Percentiles rank a stretch among this genome's conserved stretches.
Evolutionary conservation across 345 rosid genomes (phyloP).

Genomic region (Angophora floribunda): DNA sequence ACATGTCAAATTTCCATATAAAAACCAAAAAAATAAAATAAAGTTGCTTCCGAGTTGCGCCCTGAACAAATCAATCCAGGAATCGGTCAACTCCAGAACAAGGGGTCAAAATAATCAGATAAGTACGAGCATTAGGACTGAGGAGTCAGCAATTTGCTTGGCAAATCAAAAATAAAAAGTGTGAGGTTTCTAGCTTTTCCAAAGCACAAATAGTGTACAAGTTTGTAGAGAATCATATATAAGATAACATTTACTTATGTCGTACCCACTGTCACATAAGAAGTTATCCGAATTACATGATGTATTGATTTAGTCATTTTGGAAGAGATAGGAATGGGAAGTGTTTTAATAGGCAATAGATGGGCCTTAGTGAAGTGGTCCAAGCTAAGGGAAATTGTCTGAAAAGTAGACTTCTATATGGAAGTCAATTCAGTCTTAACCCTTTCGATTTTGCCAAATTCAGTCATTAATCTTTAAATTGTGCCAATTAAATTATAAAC

Average conservation of each 20-base stretch:
- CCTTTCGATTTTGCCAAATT: no score
- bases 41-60: neutral
- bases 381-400: neutral
- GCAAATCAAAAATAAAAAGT: neutral
- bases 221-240: neutral
- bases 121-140: neutral
- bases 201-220: neutral
- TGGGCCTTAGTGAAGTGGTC: neutral
- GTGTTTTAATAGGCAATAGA: neutral
- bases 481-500: no score
- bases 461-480: neutral
- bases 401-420: neutral
- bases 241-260: neutral
- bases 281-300: no score
- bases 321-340: neutral
- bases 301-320: neutral
- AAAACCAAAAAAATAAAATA: no score
- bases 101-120: neutral
- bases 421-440: neutral
- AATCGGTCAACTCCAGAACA: neutral
- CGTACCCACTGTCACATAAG: fast-evolving
- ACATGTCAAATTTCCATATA: no score
- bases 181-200: neutral
- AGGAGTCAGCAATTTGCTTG: neutral
- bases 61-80: neutral